These are phyloP conservation scores for Termitomyces sp. DNA, from an alignment of 768 basidiomycete genomes.

Conservation along the genomic window DNA sequence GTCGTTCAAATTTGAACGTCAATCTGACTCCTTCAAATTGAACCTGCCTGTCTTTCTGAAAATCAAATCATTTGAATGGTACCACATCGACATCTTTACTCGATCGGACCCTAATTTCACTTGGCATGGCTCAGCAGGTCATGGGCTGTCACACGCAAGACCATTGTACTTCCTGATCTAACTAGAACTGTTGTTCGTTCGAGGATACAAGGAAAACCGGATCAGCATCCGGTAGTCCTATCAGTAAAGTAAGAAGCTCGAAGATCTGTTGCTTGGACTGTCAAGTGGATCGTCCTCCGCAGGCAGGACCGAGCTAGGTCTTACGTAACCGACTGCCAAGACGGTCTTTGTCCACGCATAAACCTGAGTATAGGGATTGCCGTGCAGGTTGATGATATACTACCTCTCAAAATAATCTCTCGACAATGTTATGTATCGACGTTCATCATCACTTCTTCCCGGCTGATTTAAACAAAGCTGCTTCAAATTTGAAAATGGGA, in stretches of 20 bases:
- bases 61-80: too few species aligned
- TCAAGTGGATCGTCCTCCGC: background rate
- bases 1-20: background rate
- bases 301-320: background rate
- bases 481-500: conserved; percentile 41
- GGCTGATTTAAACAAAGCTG: conserved; percentile 40
- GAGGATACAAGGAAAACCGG: background rate
- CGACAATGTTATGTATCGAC: conserved; percentile 39
- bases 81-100: background rate
- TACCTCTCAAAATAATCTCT: background rate
- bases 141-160: too few species aligned
- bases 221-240: background rate
- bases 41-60: too few species aligned
- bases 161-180: too few species aligned
- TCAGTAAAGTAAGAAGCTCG: too few species aligned
- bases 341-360: too few species aligned
- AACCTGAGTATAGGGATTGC: too few species aligned
- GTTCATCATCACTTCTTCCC: conserved; percentile 79
- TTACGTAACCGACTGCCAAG: background rate
- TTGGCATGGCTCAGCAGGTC: too few species aligned
- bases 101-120: background rate
- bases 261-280: background rate
- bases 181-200: too few species aligned
- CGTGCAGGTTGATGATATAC: background rate
- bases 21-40: background rate